Percentiles rank a stretch among this genome's conserved stretches.
Evolutionary conservation across 2,329 filamentous ascomycete genomes (phyloP).

Genomic region (Orbilia javanica): DNA sequence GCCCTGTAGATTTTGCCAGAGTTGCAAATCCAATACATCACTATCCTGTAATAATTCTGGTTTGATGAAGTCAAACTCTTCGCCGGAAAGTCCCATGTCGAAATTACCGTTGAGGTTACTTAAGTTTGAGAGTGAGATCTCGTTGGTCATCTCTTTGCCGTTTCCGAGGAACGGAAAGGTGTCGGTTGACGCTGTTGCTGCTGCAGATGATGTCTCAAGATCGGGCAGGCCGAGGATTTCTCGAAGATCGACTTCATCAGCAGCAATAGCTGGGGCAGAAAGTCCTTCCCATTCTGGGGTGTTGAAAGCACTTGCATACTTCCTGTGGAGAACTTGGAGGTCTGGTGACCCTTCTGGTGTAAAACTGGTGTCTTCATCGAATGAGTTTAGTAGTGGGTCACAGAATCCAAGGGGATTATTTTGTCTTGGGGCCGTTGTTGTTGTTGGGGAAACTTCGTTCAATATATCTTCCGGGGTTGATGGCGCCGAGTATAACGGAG

Average conservation of each 20-base stretch:
- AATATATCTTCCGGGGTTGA: conserved; percentile 41
- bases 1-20: conserved; percentile 52
- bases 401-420: conserved; percentile 40
- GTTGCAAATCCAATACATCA: conserved; percentile 54
- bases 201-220: conserved; percentile 28
- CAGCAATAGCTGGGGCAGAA: conserved; percentile 36
- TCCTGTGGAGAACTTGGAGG: conserved; percentile 37
- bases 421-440: conserved; percentile 6
- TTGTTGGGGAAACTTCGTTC: conserved; percentile 29
- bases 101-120: conserved; percentile 42
- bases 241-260: conserved; percentile 50
- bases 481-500: conserved; percentile 46
- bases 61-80: conserved; percentile 57
- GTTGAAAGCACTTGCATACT: conserved; percentile 53
- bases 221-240: conserved; percentile 51
- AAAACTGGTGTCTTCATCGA: conserved; percentile 55
- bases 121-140: conserved; percentile 48
- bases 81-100: conserved; percentile 44
- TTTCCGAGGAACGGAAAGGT: conserved; percentile 42
- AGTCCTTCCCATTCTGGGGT: conserved; percentile 55
- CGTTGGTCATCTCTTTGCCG: conserved; percentile 43
- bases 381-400: conserved; percentile 50
- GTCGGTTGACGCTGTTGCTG: conserved; percentile 28
- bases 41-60: conserved; percentile 54
- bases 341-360: conserved; percentile 56